Percentiles rank a stretch among this genome's conserved stretches.
phyloP scores from a whole-genome alignment of 352 stramenopile genomes.

The Halophytophthora batemanensis region DNA sequence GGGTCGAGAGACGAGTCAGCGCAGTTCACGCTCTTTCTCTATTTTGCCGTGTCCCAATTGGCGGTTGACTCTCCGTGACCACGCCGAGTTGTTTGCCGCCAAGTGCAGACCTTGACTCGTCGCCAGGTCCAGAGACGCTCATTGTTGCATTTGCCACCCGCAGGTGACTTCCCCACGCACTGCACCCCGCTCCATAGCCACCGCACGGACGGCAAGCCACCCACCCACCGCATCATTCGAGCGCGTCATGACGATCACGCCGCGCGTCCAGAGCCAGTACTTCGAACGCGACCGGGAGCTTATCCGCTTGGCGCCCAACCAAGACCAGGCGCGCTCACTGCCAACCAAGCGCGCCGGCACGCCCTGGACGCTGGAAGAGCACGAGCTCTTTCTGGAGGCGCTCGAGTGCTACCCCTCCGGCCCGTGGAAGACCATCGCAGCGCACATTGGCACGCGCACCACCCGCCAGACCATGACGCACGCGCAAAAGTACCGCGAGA shows the following conservation, averaged over 20 bases:
- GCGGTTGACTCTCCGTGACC: not conserved
- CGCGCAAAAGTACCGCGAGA: slow-evolving; percentile 48
- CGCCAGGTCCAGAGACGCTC: slow-evolving; percentile 2
- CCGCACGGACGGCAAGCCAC: slow-evolving; percentile 4
- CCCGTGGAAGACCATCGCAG: slow-evolving; percentile 40
- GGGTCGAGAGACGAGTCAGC: not conserved
- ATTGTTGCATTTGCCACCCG: slow-evolving; percentile 29
- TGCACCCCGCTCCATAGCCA: slow-evolving; percentile 1
- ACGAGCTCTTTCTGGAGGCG: slow-evolving; percentile 33
- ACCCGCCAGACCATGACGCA: slow-evolving; percentile 53
- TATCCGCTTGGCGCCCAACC: slow-evolving; percentile 30
- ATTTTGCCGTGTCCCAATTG: too few species aligned
- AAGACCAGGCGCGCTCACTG: slow-evolving; percentile 29
- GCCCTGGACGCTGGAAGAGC: slow-evolving; percentile 33
- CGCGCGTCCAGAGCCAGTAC: slow-evolving; percentile 34
- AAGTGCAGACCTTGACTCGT: not conserved
- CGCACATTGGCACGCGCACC: slow-evolving; percentile 53
- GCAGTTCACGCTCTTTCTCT: too few species aligned
- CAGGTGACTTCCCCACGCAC: slow-evolving; percentile 16
- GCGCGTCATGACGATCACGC: slow-evolving; percentile 29
- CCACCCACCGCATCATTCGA: slow-evolving; percentile 4
- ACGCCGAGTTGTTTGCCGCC: slow-evolving; percentile 4
- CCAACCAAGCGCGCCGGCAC: slow-evolving; percentile 27
- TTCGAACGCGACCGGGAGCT: slow-evolving; percentile 37
- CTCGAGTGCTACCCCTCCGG: slow-evolving; percentile 35